These are phyloP conservation scores for Mikania micrantha DNA, from an alignment of 129 eudicot species.

Conservation along the genomic window DNA sequence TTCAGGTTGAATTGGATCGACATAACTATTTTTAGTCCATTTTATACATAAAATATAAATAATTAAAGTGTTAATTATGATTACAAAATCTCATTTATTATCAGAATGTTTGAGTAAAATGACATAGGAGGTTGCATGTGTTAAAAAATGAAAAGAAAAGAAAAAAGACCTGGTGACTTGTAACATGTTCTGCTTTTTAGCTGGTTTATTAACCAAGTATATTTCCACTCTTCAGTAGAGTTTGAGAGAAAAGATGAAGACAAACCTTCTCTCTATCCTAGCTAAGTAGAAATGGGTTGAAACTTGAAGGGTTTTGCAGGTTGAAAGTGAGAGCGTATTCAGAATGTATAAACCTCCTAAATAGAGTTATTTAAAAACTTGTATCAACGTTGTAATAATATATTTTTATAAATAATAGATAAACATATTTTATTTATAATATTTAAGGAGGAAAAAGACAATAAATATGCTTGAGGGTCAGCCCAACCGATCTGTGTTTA, in stretches of 20 bases:
- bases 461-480: no score
- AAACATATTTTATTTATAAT: no score
- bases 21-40: neutral
- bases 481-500: no score
- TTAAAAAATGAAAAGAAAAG: no score
- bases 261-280: no score
- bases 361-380: neutral
- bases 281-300: neutral
- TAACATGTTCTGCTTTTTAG: neutral
- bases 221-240: no score
- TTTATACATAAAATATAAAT: neutral
- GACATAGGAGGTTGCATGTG: neutral
- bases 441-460: no score
- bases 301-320: neutral
- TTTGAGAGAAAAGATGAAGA: no score
- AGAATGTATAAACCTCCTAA: neutral
- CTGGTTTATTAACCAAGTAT: no score
- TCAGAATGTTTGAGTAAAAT: neutral
- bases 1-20: neutral
- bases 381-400: no score
- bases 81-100: neutral
- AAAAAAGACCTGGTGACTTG: neutral
- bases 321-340: neutral
- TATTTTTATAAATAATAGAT: no score
- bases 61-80: neutral